A percentile compares a stretch with the other conserved stretches of the same genome.
These are phyloP conservation scores for Suillus americanus DNA, from an alignment of 768 basidiomycete genomes.

Conservation along the genomic window DNA sequence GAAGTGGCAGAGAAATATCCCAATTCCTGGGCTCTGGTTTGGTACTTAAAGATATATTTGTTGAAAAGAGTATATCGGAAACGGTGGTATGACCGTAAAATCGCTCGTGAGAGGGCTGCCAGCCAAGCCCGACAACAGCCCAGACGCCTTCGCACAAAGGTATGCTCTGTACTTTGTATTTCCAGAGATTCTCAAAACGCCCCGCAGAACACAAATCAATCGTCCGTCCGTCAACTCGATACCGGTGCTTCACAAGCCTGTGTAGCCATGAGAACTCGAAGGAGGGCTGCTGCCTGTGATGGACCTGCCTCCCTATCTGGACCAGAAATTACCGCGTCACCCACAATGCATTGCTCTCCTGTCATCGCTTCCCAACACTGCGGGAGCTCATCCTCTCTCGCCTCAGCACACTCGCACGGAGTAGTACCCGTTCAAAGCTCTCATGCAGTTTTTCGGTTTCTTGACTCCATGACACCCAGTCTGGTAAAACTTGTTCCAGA, in stretches of 20 bases:
- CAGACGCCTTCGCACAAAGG: background rate
- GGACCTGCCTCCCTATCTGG: background rate
- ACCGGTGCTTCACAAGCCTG: background rate
- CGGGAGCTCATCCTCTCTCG: background rate
- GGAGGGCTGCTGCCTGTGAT: background rate
- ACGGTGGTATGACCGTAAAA: background rate
- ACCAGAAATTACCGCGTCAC: background rate
- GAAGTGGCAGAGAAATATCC: background rate
- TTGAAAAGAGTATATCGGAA: constrained; percentile 1
- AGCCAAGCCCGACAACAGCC: background rate
- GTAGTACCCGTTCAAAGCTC: background rate
- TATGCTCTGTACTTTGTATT: background rate
- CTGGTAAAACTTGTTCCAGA: background rate
- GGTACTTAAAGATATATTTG: constrained; percentile 3
- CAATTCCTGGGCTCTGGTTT: background rate
- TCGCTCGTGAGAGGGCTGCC: background rate
- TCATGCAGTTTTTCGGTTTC: background rate
- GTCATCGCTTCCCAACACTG: background rate
- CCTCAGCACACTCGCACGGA: background rate
- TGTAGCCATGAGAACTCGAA: background rate
- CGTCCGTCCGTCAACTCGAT: background rate
- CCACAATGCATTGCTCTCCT: background rate
- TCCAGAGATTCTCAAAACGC: background rate
- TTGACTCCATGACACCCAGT: background rate
- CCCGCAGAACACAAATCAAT: background rate